Conservation (phyloP, 345 rosid genomes). For the Cardamine chenopodiifolia region DNA sequence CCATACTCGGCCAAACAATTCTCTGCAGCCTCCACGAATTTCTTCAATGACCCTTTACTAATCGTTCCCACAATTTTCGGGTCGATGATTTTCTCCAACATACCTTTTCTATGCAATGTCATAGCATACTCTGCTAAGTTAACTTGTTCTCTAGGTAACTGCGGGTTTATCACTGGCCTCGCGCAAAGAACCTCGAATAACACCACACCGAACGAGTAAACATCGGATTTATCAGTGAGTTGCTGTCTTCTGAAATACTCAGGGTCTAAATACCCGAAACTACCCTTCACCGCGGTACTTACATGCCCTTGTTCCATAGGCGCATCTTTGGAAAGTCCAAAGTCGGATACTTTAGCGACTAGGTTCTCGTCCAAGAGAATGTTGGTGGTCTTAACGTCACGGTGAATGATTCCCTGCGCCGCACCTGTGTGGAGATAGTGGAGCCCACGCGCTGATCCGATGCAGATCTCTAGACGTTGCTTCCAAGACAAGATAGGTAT, state of each 20-base stretch:
- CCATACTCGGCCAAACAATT: slow-evolving; percentile 85
- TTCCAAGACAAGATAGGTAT: slow-evolving; percentile 69
- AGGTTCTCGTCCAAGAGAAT: slow-evolving; percentile 83
- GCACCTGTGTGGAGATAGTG: slow-evolving; percentile 87
- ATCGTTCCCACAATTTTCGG: slow-evolving; percentile 55
- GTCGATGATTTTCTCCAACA: slow-evolving; percentile 66
- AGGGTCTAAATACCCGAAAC: slow-evolving; percentile 86
- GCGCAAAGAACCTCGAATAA: slow-evolving; percentile 82
- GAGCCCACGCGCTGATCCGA: slow-evolving; percentile 78
- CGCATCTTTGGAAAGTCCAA: slow-evolving; percentile 79
- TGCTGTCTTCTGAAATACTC: slow-evolving; percentile 86
- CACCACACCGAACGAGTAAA: slow-evolving; percentile 87
- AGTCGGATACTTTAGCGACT: slow-evolving; percentile 75
- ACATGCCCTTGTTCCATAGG: slow-evolving; percentile 70
- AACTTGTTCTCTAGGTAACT: slow-evolving; percentile 69
- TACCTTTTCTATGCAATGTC: slow-evolving; percentile 64
- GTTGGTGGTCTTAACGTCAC: slow-evolving; percentile 86
- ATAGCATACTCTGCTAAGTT: slow-evolving; percentile 84
- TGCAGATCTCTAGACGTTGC: slow-evolving; percentile 79
- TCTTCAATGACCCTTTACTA: slow-evolving; percentile 55
- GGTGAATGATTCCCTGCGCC: slow-evolving; percentile 77
- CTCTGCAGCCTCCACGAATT: slow-evolving; percentile 77
- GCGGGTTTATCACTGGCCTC: slow-evolving; percentile 67
- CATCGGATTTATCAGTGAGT: slow-evolving; percentile 83
- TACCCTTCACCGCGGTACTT: slow-evolving; percentile 89